phyloP scores from a whole-genome alignment of 108 stramenopile species.

The Cyclostephanos tholiformis region DNA sequence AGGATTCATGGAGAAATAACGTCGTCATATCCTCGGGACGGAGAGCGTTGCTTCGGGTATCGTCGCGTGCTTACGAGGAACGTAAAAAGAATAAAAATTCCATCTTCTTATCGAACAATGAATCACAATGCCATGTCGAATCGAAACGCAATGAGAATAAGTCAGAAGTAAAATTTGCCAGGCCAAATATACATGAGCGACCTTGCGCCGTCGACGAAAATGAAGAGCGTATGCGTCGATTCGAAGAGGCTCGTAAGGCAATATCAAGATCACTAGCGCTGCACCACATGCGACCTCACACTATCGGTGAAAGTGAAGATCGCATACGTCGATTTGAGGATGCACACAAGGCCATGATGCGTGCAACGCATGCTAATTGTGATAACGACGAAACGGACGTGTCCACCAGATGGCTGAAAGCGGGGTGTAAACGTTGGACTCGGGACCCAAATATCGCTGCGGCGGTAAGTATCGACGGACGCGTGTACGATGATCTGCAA shows the following conservation, averaged over 20 bases:
- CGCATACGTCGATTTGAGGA: slow-evolving; percentile 72
- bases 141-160: not conserved
- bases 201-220: slow-evolving; percentile 21
- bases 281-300: not conserved
- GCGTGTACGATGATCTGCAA: slow-evolving; percentile 60
- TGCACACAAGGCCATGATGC: slow-evolving; percentile 79
- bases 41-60: slow-evolving; percentile 66
- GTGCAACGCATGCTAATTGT: slow-evolving; percentile 35
- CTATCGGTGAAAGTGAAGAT: slow-evolving; percentile 44
- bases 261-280: not conserved
- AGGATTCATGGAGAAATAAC: slow-evolving; percentile 11
- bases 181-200: not conserved
- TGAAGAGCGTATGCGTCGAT: slow-evolving; percentile 41
- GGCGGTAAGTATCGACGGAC: slow-evolving; percentile 53
- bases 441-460: slow-evolving; percentile 55
- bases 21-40: slow-evolving; percentile 54
- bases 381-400: slow-evolving; percentile 26
- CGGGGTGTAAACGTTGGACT: slow-evolving; percentile 73
- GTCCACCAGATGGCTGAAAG: slow-evolving; percentile 40
- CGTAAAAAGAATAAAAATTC: slow-evolving; percentile 31
- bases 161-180: too few species aligned
- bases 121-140: not conserved
- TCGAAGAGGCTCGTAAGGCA: not conserved
- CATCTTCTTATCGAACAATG: not conserved
- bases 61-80: slow-evolving; percentile 53